Conservation (phyloP, 192 early-diverging fungal species). For the Linnemannia schmuckeri region DNA sequence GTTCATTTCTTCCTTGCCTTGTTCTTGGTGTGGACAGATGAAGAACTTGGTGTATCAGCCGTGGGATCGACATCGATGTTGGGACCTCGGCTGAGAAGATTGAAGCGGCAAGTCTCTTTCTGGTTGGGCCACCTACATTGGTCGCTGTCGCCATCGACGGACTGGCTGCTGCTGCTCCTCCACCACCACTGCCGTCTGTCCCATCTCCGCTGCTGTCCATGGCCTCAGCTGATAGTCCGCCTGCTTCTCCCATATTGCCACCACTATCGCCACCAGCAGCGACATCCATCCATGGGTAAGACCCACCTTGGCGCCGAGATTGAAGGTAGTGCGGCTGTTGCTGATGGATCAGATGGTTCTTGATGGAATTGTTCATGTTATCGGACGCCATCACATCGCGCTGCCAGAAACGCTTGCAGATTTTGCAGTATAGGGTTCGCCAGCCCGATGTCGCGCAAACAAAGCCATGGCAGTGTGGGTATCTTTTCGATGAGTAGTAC, state of each 20-base stretch:
- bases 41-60: constrained; percentile 12
- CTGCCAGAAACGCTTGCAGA: background rate
- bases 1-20: constrained; percentile 9
- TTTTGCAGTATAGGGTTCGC: constrained; percentile 11
- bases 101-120: constrained; percentile 8
- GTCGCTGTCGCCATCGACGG: constrained; percentile 10
- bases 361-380: constrained; percentile 8
- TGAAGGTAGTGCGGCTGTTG: constrained; percentile 7
- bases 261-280: background rate
- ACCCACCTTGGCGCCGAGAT: constrained; percentile 8
- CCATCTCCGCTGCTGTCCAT: background rate
- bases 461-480: constrained; percentile 12
- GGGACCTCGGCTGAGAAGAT: constrained; percentile 7
- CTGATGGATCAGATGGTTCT: background rate
- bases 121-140: constrained; percentile 1
- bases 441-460: constrained; percentile 13
- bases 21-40: background rate
- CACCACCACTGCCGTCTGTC: too few species aligned
- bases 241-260: constrained; percentile 7
- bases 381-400: constrained; percentile 12
- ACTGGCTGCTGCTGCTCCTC: too few species aligned
- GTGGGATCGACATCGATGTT: constrained; percentile 11
- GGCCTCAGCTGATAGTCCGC: constrained; percentile 3
- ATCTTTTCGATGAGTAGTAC: background rate
- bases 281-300: constrained; percentile 15